Evolutionary conservation across 352 stramenopile species (phyloP), one percentile per base, ranked within the genome.

Genomic region (Pythium aphanidermatum): DNA sequence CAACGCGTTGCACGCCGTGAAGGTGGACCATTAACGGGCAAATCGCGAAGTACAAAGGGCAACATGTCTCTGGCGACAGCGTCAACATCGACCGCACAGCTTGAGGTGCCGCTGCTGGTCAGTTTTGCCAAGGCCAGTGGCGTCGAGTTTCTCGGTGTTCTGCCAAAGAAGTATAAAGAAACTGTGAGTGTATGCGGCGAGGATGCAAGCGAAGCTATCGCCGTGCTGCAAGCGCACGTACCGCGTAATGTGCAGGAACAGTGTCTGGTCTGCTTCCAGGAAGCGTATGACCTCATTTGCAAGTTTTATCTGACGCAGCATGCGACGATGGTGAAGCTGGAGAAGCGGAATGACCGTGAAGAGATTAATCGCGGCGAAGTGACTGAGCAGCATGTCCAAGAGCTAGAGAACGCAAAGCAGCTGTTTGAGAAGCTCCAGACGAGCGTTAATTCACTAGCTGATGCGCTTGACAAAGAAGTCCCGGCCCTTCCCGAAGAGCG

Each of bases 61-160:
- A 81, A 68, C 46, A 81, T 66, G 56, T 63, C 63, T 1, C 17
- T 70, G 19, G 24, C 13, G 11, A 29, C 9, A 6, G 29, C 35
- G 14, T 49, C 58, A 27, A 54, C 47, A 11, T 51, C 68, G 8
- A 63, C 69, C 2, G 46, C 35, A 9, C 81, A 88, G 55, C 55
- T 92, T 8, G 94, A 98, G 77, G 88, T 96, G 12, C 87, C 89
- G 55, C 65, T 98, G 34, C 74, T 98, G 12, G 87, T 98, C 50
- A 95, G 83, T 41, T 98, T 98, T 72, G 89, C 88, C 39, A 98
- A 98, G 59, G 70, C 81, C 1, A 89, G 86, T 2, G 92, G 92
- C 11, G 70, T 90, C 42, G 95, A 98, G 40, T 92, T 93, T 55
- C 60, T 94, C 11, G 79, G 82, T 12, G 65, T 86, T 8, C 62